Base-by-base conservation (phyloP, 2,329 filamentous ascomycete genomes). In the Xylaria polymorpha region DNA sequence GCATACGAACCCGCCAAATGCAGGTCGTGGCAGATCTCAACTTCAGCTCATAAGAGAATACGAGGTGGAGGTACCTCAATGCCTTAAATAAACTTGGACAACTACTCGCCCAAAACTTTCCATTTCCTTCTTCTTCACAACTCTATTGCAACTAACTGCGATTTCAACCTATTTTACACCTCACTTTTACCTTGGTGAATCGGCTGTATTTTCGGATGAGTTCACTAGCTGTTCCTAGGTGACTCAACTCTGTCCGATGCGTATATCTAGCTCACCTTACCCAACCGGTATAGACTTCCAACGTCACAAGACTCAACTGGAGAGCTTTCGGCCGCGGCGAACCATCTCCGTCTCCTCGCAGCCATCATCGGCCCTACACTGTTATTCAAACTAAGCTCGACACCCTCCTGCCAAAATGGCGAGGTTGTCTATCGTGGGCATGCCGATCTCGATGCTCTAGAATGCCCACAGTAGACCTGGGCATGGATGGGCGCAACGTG, bases 11-110 rank as follows among this genome's bases (percentile, higher is more conserved):
- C 64, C 39, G n/a, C 64, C 51, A 66, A 66, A 48, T 56, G 39
- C 37, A 29, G 46, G 35, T 14, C 37, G 61, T 59, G 37, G 69
- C 62, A 59, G 68, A 72, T 71, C 64, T 46, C 35, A 60, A 29
- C 39, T 56, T 48, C 32, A 41, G 41, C 43, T 46, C 67, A 53
- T 50, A 39, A 41, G 12, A 67, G 18, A 70, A 67, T 70, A 67
- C 69, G 69, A 71, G 69, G 51, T 64, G 39, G 58, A 57, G 59
- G 60, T 48, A 53, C 46, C 22, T 29, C 32, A 43, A 37, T 29
- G 37, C 53, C 41, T 48, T 65, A 67, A 66, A 64, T 67, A 67
- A 25, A 58, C 37, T 32, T 58, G 29, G 20, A 61, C 43, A 22
- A 32, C 56, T 48, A 9, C 59, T 39, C 22, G 8, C 25, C 22